These are phyloP conservation scores for Diplodia sapinea DNA, from an alignment of 2,329 filamentous ascomycete species.

Conservation along the genomic window DNA sequence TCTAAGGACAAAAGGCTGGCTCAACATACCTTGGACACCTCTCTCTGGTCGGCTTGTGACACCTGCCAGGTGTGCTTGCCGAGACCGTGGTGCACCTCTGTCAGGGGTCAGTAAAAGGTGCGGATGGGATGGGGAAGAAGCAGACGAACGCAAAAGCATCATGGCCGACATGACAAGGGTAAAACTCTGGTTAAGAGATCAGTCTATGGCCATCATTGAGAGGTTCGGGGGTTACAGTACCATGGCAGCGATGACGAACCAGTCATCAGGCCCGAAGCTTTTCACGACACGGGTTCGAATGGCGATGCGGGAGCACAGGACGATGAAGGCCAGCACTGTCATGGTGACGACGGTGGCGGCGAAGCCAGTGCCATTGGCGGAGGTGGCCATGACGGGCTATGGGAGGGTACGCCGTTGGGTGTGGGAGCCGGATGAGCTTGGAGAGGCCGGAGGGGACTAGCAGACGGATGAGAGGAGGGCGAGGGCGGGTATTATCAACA, in stretches of 20 bases:
- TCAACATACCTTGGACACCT: constrained; percentile 3
- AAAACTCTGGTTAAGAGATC: not conserved
- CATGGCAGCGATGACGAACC: constrained; percentile 26
- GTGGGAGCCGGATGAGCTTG: not conserved
- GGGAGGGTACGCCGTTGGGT: constrained; percentile 2
- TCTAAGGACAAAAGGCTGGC: not conserved
- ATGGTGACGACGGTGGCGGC: constrained; percentile 26
- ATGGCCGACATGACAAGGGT: constrained; percentile 13
- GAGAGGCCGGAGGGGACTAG: constrained; percentile 10
- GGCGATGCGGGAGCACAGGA: constrained; percentile 2
- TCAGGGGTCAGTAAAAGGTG: not conserved
- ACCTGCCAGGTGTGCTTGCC: constrained; percentile 22
- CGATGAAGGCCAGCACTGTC: constrained; percentile 20
- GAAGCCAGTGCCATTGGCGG: constrained; percentile 10
- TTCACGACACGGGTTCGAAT: constrained; percentile 6
- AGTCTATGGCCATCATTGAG: not conserved
- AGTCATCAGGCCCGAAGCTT: constrained; percentile 24
- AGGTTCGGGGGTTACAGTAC: not conserved
- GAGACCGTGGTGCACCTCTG: constrained; percentile 23
- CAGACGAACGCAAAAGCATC: constrained; percentile 15
- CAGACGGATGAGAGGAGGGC: constrained; percentile 4
- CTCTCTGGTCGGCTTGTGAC: not conserved
- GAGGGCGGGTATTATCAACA: constrained; percentile 24
- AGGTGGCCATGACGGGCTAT: not conserved
- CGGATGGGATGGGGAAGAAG: not conserved